phyloP scores from a whole-genome alignment of 2,329 filamentous ascomycete species.

The Penicillium griseofulvum region DNA sequence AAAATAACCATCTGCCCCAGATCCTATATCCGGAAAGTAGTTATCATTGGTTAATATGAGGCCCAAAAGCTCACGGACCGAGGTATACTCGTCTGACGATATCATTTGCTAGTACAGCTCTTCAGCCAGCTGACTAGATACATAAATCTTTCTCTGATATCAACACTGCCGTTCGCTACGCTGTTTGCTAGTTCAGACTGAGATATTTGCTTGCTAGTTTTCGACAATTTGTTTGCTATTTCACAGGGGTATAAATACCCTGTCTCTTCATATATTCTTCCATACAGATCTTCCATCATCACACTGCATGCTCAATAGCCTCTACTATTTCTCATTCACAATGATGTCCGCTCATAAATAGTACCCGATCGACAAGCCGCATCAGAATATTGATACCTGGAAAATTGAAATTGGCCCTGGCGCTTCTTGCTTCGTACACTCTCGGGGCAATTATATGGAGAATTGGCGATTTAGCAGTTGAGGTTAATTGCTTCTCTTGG shows the following conservation, averaged over 20 bases:
- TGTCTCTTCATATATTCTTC: too few species aligned
- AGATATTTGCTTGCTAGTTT: too few species aligned
- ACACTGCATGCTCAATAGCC: background rate
- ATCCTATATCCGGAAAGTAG: background rate
- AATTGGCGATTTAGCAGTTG: constrained; percentile 10
- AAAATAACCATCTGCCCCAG: background rate
- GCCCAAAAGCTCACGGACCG: background rate
- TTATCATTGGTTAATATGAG: background rate
- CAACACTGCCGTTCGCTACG: too few species aligned
- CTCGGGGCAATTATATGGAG: background rate
- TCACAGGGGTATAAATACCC: too few species aligned
- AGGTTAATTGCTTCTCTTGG: constrained; percentile 16
- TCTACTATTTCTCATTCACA: background rate
- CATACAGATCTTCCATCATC: too few species aligned
- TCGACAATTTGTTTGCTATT: too few species aligned
- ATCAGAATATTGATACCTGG: background rate
- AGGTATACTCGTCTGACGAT: background rate
- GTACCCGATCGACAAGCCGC: background rate
- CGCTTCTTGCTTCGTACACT: background rate
- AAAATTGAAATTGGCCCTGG: background rate
- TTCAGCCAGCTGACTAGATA: background rate
- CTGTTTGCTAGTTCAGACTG: too few species aligned
- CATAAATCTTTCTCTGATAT: too few species aligned
- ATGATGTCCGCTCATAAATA: background rate
- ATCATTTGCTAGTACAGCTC: background rate